Evolutionary conservation across 2,329 filamentous ascomycete genomes (phyloP).

Genomic region (Fusarium sp.): DNA sequence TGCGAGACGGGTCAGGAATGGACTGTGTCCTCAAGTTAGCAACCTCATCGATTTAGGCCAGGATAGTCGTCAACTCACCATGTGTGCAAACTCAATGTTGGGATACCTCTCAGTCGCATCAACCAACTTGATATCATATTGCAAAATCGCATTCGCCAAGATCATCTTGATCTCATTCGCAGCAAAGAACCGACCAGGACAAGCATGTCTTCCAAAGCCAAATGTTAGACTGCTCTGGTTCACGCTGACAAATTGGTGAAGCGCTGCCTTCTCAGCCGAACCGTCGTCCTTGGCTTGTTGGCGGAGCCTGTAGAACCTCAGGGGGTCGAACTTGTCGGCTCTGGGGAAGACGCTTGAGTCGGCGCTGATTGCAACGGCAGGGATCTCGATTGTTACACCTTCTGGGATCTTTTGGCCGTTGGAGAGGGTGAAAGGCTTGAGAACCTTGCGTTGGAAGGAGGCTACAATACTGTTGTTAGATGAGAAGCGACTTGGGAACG

Average conservation of each 20-base stretch:
- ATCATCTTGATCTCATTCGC: constrained; percentile 58
- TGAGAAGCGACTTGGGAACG: no score
- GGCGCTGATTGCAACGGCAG: constrained; percentile 48
- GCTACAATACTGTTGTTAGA: constrained; percentile 30
- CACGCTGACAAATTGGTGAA: constrained; percentile 55
- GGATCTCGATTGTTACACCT: constrained; percentile 56
- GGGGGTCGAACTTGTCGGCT: constrained; percentile 52
- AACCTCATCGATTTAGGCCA: not conserved
- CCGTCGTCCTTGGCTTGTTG: constrained; percentile 32
- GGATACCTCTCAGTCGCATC: constrained; percentile 12
- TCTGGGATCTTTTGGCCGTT: constrained; percentile 62
- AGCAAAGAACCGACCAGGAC: constrained; percentile 58
- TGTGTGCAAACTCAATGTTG: constrained; percentile 21
- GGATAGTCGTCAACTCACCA: not conserved
- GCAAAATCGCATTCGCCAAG: constrained; percentile 52
- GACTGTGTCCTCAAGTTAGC: not conserved
- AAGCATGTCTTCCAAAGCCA: constrained; percentile 53
- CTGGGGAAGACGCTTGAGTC: constrained; percentile 51
- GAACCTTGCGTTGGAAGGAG: constrained; percentile 62
- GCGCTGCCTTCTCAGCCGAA: constrained; percentile 29
- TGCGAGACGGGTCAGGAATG: not conserved
- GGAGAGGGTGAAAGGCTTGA: constrained; percentile 62
- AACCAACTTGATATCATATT: constrained; percentile 48
- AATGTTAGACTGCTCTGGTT: constrained; percentile 51
- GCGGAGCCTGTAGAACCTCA: constrained; percentile 56